These are phyloP conservation scores for Aspergillus glaucus DNA, from an alignment of 2,329 filamentous ascomycete species.

Conservation along the genomic window DNA sequence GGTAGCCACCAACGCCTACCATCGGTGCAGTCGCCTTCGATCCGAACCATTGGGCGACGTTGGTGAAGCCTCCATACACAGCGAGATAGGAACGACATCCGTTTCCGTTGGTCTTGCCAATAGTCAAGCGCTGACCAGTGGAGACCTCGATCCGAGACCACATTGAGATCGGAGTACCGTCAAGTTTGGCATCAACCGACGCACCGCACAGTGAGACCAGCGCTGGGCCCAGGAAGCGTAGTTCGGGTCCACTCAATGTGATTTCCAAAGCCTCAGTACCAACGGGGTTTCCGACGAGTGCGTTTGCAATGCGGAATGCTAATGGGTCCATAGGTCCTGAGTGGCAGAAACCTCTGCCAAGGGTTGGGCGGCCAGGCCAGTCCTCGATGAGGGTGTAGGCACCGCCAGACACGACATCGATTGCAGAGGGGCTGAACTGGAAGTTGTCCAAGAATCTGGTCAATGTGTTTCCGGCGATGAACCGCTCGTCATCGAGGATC, in stretches of 20 bases:
- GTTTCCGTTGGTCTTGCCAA: constrained; percentile 48
- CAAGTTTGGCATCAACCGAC: constrained; percentile 46
- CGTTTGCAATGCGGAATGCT: constrained; percentile 54
- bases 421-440: constrained; percentile 43
- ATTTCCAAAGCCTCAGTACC: constrained; percentile 54
- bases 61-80: constrained; percentile 49
- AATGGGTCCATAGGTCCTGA: constrained; percentile 57
- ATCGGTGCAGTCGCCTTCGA: constrained; percentile 55
- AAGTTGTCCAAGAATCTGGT: constrained; percentile 53
- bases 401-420: constrained; percentile 53
- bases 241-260: constrained; percentile 54
- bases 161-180: constrained; percentile 46
- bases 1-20: constrained; percentile 54
- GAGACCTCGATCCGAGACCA: constrained; percentile 50
- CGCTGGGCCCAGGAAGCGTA: constrained; percentile 50
- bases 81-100: constrained; percentile 56
- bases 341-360: constrained; percentile 55
- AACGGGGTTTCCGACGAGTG: constrained; percentile 51
- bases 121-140: constrained; percentile 47
- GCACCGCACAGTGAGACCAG: constrained; percentile 55
- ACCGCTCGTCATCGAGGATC: constrained; percentile 44
- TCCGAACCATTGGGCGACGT: constrained; percentile 52
- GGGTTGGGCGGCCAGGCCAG: constrained; percentile 49
- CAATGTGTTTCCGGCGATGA: constrained; percentile 47
- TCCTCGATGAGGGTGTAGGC: constrained; percentile 56